Evolutionary conservation across 345 rosid genomes (phyloP).

Genomic region (Euclidium syriacum): DNA sequence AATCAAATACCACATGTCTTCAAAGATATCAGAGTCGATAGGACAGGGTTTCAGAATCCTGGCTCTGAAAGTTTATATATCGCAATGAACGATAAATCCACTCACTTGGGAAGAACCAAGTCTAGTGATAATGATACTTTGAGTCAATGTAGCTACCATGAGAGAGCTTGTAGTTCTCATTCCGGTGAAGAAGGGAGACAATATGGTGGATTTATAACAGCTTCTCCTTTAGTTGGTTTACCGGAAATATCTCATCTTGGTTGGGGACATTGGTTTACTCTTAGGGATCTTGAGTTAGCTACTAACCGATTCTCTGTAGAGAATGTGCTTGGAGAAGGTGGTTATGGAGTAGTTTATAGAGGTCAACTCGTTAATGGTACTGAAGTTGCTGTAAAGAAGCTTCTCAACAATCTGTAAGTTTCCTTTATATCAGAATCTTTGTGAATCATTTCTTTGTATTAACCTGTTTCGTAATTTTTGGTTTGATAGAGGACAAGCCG

Average conservation of each 20-base stretch:
- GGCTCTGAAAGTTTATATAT: constrained; percentile 45
- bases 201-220: constrained; percentile 57
- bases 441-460: background rate
- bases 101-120: constrained; percentile 59
- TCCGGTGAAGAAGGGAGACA: constrained; percentile 89
- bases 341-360: constrained; percentile 90
- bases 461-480: constrained; percentile 18
- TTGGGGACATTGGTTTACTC: constrained; percentile 99
- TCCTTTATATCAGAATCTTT: background rate
- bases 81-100: constrained; percentile 48
- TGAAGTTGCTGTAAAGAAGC: constrained; percentile 95
- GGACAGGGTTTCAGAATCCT: constrained; percentile 50
- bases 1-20: constrained; percentile 74
- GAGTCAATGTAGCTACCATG: constrained; percentile 79
- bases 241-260: constrained; percentile 96
- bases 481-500: constrained; percentile 92
- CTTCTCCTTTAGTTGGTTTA: constrained; percentile 87
- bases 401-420: constrained; percentile 82
- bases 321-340: constrained; percentile 95
- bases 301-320: constrained; percentile 68
- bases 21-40: constrained; percentile 87
- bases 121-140: constrained; percentile 75
- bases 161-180: constrained; percentile 63
- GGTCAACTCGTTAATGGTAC: constrained; percentile 87
- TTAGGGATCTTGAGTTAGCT: constrained; percentile 87